These are phyloP conservation scores for Taphrina confusa DNA, from an alignment of 1,139 yeast species.

Conservation along the genomic window DNA sequence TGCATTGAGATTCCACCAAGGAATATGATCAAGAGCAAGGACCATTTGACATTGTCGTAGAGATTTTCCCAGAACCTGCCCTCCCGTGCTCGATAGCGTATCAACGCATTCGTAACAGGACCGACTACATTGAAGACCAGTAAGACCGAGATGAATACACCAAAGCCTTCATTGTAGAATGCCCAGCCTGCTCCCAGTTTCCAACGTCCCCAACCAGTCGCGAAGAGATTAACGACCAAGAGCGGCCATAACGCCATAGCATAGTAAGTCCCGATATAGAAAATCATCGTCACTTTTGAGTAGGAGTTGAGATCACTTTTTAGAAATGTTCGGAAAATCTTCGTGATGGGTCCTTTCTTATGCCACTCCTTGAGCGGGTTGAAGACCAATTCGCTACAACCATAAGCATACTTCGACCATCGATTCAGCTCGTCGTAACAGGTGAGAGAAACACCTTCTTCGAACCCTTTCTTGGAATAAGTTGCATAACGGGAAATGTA, in stretches of 20 bases:
- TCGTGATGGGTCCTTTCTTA: conserved; percentile 37
- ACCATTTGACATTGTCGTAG: conserved; percentile 36
- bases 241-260: conserved; percentile 38
- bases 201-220: conserved; percentile 39
- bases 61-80: conserved; percentile 35
- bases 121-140: conserved; percentile 38
- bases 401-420: conserved; percentile 40
- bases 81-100: conserved; percentile 36
- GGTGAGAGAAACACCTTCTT: conserved; percentile 39
- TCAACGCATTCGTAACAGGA: conserved; percentile 39
- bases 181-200: conserved; percentile 36
- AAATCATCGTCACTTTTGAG: conserved; percentile 37
- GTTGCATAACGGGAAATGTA: conserved; percentile 37
- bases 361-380: conserved; percentile 37
- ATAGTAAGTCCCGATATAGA: conserved; percentile 40
- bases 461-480: conserved; percentile 37
- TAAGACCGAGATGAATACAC: conserved; percentile 35
- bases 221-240: conserved; percentile 36
- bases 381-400: conserved; percentile 38
- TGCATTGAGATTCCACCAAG: conserved; percentile 39
- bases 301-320: conserved; percentile 30
- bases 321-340: conserved; percentile 37
- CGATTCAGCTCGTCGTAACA: conserved; percentile 40
- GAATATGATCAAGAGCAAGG: conserved; percentile 34
- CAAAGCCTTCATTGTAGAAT: conserved; percentile 36